These are phyloP conservation scores for Globisporangium takayamanum DNA, from an alignment of 352 stramenopile species.

Conservation along the genomic window DNA sequence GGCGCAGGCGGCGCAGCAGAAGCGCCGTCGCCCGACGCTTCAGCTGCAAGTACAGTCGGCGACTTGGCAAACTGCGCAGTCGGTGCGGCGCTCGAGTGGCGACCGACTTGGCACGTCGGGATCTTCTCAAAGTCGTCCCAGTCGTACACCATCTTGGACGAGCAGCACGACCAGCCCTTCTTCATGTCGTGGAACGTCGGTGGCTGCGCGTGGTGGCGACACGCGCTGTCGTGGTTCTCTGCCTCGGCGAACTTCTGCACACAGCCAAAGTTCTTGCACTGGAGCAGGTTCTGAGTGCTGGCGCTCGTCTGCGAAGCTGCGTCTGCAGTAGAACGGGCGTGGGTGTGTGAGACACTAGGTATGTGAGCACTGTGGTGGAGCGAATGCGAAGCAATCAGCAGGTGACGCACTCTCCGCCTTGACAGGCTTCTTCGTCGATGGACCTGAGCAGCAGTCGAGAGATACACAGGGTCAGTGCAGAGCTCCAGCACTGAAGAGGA, in stretches of 20 bases:
- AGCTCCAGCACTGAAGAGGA: no score
- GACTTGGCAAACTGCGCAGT: constrained; percentile 74
- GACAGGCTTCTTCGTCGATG: no score
- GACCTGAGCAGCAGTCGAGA: background rate
- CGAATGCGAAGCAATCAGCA: background rate
- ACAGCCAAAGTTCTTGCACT: constrained; percentile 87
- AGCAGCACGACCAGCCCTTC: constrained; percentile 89
- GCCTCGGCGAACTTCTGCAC: constrained; percentile 72
- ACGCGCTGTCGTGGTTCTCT: constrained; percentile 73
- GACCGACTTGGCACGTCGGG: constrained; percentile 56
- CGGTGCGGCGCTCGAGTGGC: constrained; percentile 63
- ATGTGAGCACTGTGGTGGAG: background rate
- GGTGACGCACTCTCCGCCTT: background rate
- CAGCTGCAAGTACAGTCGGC: constrained; percentile 67
- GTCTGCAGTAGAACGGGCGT: background rate
- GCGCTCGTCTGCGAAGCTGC: background rate
- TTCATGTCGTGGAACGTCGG: constrained; percentile 89
- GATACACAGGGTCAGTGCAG: background rate
- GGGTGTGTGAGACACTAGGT: background rate
- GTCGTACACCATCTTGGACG: constrained; percentile 90
- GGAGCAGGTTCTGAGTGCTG: constrained; percentile 35
- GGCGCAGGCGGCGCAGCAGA: constrained; percentile 21
- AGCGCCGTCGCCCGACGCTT: constrained; percentile 25
- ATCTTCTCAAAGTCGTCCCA: constrained; percentile 94
- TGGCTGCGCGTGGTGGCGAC: constrained; percentile 68